Evolutionary conservation across 352 stramenopile genomes (phyloP), one percentile per base, ranked within the genome.

Genomic region (Pythium apleroticum): DNA sequence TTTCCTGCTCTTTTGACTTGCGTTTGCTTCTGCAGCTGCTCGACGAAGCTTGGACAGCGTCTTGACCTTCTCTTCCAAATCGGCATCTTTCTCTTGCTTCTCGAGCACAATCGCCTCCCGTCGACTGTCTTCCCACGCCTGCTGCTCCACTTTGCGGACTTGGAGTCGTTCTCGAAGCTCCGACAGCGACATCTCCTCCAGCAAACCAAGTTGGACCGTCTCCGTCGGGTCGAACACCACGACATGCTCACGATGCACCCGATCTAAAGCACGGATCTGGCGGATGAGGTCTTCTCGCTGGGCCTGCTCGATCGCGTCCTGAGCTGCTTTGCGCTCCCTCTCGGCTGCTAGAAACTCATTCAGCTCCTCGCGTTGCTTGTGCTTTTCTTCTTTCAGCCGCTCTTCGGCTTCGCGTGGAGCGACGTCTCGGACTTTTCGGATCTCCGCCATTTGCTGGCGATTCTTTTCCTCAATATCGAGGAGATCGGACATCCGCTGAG

Each of bases 131-230:
- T 97, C 81, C 74, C 82, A 85, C 20, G 82, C 76, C 12, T 83
- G 71, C 50, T 96, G 78, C 33, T 91, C 70, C 4, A 75, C 66
- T 66, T 95, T 78, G 48, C 89, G 91, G 20, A 94, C 83, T 22
- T 89, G 72, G n/a, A 97, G 69, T 1, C 91, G 80, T 57, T 95
- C 90, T 14, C 77, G 74, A 0, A 95, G 75, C 56, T 98, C 92
- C 0, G 89, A 71, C 5, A 98, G 74, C 15, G 86, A 97, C 92
- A 98, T 98, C 62, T 98, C 92, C 20, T 97, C 84, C 12, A 98
- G 75, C 5, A 98, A 50, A 0, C 91, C 90, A 19, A 97, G 72
- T 35, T 96, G 86, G 19, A 78, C 74, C 15, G 79, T 96, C 66
- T 95, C 84, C 3, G 93, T 97, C 0, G 92, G 91, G 64, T 98